Conservation (phyloP, 2,329 filamentous ascomycete species). For the Pestalotiopsis sp. region DNA sequence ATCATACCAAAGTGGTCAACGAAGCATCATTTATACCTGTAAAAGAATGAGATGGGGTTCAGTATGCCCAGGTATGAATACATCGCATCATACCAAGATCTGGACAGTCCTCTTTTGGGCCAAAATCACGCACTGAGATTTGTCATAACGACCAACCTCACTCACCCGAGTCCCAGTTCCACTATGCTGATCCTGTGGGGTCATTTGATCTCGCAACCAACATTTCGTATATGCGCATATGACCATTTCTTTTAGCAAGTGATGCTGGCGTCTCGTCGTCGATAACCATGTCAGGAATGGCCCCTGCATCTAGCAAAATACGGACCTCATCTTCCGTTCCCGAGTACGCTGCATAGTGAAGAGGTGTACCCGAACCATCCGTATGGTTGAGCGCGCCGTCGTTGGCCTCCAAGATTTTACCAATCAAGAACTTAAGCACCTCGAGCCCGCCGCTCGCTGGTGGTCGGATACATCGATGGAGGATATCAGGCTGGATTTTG, state of each 20-base stretch:
- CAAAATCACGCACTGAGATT: not conserved
- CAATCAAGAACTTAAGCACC: not conserved
- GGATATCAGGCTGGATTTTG: not conserved
- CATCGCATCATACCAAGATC: too few species aligned
- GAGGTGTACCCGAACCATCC: not conserved
- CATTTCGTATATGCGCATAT: not conserved
- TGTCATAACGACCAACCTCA: not conserved
- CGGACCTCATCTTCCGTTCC: not conserved
- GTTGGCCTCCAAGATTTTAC: not conserved
- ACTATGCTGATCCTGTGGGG: not conserved
- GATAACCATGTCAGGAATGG: not conserved
- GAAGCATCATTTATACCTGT: too few species aligned
- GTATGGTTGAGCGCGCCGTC: not conserved
- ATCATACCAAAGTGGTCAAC: too few species aligned
- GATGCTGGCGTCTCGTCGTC: not conserved
- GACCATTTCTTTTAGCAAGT: not conserved
- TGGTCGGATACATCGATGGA: not conserved
- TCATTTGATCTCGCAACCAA: not conserved
- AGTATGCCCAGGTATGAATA: too few species aligned
- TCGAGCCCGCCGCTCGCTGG: not conserved
- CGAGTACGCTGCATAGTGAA: not conserved
- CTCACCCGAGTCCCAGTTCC: not conserved
- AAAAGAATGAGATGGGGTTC: too few species aligned
- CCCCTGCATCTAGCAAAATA: not conserved
- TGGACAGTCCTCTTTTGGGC: too few species aligned